Percentiles rank a stretch among this genome's conserved stretches.
These are phyloP conservation scores for Leucaena leucocephala DNA, from an alignment of 306 rosid species.

Conservation along the genomic window DNA sequence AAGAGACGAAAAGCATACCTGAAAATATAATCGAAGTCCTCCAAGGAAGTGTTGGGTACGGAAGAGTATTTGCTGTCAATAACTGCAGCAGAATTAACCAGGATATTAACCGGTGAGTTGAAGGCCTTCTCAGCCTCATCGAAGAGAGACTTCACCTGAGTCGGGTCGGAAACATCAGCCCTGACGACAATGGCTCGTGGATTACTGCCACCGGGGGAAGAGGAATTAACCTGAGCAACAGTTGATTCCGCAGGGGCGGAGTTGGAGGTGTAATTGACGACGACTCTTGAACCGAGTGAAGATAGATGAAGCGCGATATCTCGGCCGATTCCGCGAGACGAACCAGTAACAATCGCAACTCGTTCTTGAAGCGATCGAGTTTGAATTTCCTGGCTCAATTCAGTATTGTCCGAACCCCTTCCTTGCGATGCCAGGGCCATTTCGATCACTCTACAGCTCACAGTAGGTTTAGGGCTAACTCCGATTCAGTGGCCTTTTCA, in stretches of 20 bases:
- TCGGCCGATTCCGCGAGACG: constrained; percentile 57
- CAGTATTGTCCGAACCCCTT: neutral
- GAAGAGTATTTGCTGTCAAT: constrained; percentile 40
- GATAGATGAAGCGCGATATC: constrained; percentile 55
- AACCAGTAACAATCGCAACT: constrained; percentile 60
- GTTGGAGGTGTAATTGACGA: constrained; percentile 53
- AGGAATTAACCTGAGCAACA: constrained; percentile 42
- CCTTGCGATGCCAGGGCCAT: neutral
- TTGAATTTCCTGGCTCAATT: neutral
- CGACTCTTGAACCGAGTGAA: constrained; percentile 52
- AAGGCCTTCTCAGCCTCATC: constrained; percentile 51
- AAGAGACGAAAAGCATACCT: constrained; percentile 12
- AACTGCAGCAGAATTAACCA: constrained; percentile 57
- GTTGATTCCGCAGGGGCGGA: constrained; percentile 44
- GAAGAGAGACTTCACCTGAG: constrained; percentile 53
- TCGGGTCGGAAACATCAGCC: constrained; percentile 57
- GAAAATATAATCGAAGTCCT: constrained; percentile 45
- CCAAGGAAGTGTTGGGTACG: constrained; percentile 35
- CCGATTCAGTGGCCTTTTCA: neutral
- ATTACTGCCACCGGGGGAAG: neutral
- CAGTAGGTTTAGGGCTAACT: neutral
- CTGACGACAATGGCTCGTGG: constrained; percentile 45
- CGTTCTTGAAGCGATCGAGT: constrained; percentile 42
- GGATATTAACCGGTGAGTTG: constrained; percentile 44
- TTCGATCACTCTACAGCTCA: neutral